Conservation (phyloP, 2,329 filamentous ascomycete genomes). For the Tolypocladium amazonense region DNA sequence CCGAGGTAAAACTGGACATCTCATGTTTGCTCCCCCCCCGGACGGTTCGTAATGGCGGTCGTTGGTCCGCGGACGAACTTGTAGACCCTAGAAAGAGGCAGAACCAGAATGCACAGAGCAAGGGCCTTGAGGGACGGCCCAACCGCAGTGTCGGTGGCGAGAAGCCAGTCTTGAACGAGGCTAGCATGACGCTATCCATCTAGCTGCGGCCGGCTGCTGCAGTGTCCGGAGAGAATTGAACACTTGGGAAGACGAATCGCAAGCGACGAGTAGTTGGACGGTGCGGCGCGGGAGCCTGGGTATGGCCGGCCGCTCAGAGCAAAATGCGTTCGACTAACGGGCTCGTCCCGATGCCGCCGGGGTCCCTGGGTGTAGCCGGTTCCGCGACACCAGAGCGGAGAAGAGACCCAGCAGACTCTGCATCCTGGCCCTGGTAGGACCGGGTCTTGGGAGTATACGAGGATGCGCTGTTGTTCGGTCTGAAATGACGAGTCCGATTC, state of each 20-base stretch:
- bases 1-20: no score
- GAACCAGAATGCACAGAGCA: not conserved
- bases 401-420: not conserved
- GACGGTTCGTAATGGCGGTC: not conserved
- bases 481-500: not conserved
- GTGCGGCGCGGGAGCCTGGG: not conserved
- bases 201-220: not conserved
- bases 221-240: not conserved
- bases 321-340: slow-evolving; percentile 1
- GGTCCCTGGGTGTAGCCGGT: slow-evolving; percentile 7
- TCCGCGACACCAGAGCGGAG: slow-evolving; percentile 4
- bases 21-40: not conserved
- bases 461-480: not conserved
- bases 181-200: slow-evolving; percentile 1
- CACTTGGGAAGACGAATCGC: not conserved
- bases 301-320: not conserved
- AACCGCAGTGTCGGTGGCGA: slow-evolving; percentile 5
- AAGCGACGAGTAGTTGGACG: slow-evolving; percentile 1
- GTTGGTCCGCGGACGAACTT: not conserved
- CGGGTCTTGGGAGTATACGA: not conserved
- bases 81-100: not conserved
- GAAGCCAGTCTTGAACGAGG: not conserved
- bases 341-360: slow-evolving; percentile 6
- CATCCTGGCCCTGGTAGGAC: not conserved
- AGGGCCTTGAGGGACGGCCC: not conserved